Conservation (phyloP, 179 eudicot species). For the Spinacia oleracea region DNA sequence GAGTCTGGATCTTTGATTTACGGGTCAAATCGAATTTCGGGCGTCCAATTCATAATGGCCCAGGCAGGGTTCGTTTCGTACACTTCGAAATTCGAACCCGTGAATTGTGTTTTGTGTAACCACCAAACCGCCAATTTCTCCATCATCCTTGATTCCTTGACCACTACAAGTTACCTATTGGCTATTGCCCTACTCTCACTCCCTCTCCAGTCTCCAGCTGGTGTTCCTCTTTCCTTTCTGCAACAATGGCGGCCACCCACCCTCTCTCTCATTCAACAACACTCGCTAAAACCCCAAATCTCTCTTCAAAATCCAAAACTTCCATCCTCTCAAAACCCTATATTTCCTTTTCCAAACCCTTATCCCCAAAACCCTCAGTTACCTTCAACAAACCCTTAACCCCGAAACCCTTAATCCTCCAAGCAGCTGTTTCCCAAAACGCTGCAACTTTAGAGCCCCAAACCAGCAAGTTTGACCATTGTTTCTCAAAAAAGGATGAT, state of each 20-base stretch:
- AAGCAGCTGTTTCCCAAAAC: constrained; percentile 49
- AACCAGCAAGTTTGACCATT: constrained; percentile 47
- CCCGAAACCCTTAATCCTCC: constrained; percentile 25
- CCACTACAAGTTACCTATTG: not conserved
- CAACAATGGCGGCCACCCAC: constrained; percentile 71
- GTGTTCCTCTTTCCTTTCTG: not conserved
- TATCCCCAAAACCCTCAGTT: not conserved
- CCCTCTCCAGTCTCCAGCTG: constrained; percentile 10
- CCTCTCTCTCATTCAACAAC: constrained; percentile 45
- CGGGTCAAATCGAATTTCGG: too few species aligned
- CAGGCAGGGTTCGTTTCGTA: not conserved
- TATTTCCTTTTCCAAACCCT: constrained; percentile 13
- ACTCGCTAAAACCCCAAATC: constrained; percentile 39
- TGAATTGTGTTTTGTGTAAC: too few species aligned
- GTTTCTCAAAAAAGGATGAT: constrained; percentile 63
- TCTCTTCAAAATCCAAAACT: constrained; percentile 25
- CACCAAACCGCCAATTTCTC: not conserved
- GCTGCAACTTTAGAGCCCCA: constrained; percentile 25
- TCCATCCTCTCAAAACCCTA: constrained; percentile 28
- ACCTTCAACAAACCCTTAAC: constrained; percentile 38
- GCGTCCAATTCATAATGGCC: not conserved
- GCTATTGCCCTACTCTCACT: not conserved
- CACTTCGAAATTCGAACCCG: constrained; percentile 10
- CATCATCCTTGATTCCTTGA: not conserved
- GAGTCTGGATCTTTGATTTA: too few species aligned